These are phyloP conservation scores for Neopestalotiopsis clavispora DNA, from an alignment of 2,329 filamentous ascomycete genomes.

Conservation along the genomic window DNA sequence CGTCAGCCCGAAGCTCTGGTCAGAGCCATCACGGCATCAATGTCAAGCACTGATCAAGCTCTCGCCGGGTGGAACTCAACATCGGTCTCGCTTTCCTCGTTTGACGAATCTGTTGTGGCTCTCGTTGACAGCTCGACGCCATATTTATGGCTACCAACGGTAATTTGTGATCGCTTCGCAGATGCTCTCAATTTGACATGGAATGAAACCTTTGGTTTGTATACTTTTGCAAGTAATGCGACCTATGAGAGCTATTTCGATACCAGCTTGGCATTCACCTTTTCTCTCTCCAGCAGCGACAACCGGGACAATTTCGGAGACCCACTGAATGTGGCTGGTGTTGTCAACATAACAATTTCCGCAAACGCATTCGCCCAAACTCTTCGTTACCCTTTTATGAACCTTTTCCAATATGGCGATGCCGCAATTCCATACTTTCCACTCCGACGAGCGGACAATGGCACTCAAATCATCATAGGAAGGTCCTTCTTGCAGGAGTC, in stretches of 20 bases:
- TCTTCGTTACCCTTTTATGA: conserved; percentile 54
- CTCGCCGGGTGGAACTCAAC: conserved; percentile 46
- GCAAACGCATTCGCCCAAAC: conserved; percentile 54
- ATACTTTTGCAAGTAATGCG: conserved; percentile 63
- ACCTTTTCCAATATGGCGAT: conserved; percentile 49
- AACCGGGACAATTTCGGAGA: conserved; percentile 57
- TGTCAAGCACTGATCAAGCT: conserved; percentile 35
- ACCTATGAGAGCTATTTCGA: conserved; percentile 54
- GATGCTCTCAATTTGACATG: conserved; percentile 67
- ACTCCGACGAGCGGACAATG: conserved; percentile 59
- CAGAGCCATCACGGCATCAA: conserved; percentile 56
- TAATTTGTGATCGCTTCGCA: conserved; percentile 69
- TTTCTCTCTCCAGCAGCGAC: conserved; percentile 60
- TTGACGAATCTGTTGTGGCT: conserved; percentile 54
- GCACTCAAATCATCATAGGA: conserved; percentile 65
- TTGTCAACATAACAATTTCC: conserved; percentile 63
- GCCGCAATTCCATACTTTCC: conserved; percentile 67
- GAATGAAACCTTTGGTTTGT: conserved; percentile 67
- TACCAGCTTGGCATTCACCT: conserved; percentile 58
- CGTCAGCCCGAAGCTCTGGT: conserved; percentile 65
- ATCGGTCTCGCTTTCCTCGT: conserved; percentile 44
- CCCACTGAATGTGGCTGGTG: conserved; percentile 51
- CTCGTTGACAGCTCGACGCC: conserved; percentile 69
- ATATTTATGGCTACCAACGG: conserved; percentile 65
- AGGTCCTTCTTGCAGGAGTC: conserved; percentile 74